These are phyloP conservation scores for Yamadazyma triangularis DNA, from an alignment of 1,139 yeast genomes.

Conservation along the genomic window DNA sequence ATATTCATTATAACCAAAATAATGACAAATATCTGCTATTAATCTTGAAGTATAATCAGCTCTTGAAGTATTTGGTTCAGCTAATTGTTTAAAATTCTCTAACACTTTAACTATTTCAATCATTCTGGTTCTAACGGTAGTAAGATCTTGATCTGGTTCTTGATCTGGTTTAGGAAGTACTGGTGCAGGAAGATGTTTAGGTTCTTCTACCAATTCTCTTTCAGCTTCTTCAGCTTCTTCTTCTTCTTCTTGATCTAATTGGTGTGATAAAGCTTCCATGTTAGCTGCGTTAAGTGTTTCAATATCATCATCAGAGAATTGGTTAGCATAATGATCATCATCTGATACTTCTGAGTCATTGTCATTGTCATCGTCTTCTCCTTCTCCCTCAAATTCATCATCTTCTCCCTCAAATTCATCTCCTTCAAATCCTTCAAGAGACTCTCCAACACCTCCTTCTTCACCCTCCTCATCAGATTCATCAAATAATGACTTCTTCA, in stretches of 20 bases:
- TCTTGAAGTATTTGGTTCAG: slow-evolving; percentile 85
- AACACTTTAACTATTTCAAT: slow-evolving; percentile 93
- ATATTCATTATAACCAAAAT: slow-evolving; percentile 94
- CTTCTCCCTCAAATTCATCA: slow-evolving; percentile 42
- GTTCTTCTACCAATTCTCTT: slow-evolving; percentile 61
- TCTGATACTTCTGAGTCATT: slow-evolving; percentile 38
- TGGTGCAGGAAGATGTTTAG: slow-evolving; percentile 62
- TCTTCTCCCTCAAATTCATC: slow-evolving; percentile 28
- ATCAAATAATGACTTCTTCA: slow-evolving; percentile 75
- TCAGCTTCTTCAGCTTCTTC: slow-evolving; percentile 77
- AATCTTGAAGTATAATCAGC: slow-evolving; percentile 75
- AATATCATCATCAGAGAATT: slow-evolving; percentile 83
- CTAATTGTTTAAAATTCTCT: slow-evolving; percentile 80
- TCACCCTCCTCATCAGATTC: slow-evolving; percentile 52
- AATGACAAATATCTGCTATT: slow-evolving; percentile 80
- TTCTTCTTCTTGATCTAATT: slow-evolving; percentile 67
- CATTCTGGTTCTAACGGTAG: slow-evolving; percentile 86
- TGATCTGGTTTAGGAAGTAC: slow-evolving; percentile 63
- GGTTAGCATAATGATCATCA: slow-evolving; percentile 54
- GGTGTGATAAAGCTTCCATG: slow-evolving; percentile 73
- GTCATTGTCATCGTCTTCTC: slow-evolving; percentile 44
- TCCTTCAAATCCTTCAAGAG: slow-evolving; percentile 29
- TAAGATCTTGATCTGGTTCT: slow-evolving; percentile 67
- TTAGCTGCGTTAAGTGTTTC: slow-evolving; percentile 81
- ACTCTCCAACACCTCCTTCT: slow-evolving; percentile 33